Conservation (phyloP, 768 basidiomycete genomes). For the Dioszegia crocea region DNA sequence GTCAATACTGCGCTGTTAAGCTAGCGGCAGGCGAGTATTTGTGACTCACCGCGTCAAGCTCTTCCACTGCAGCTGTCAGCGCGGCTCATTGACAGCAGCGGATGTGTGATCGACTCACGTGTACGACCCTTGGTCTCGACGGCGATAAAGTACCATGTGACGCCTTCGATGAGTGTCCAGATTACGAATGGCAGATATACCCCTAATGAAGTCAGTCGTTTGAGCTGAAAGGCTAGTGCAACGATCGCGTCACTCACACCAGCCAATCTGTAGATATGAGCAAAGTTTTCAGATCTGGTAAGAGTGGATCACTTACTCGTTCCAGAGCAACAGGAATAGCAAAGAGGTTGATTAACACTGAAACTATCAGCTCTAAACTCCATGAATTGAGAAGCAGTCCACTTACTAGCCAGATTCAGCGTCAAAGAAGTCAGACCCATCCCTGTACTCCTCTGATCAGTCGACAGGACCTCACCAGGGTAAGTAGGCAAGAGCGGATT, state of each 20-base stretch:
- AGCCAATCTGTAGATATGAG: slow-evolving; percentile 16
- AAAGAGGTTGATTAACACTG: slow-evolving; percentile 20
- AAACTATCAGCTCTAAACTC: background rate
- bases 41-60: slow-evolving; percentile 18
- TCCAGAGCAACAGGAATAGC: slow-evolving; percentile 18
- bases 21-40: background rate
- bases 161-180: slow-evolving; percentile 44
- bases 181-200: slow-evolving; percentile 32
- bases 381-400: background rate
- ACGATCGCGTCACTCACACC: slow-evolving; percentile 10
- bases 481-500: slow-evolving; percentile 25
- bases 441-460: slow-evolving; percentile 30
- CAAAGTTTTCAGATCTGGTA: background rate
- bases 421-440: slow-evolving; percentile 27
- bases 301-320: background rate
- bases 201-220: slow-evolving; percentile 11
- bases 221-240: no score
- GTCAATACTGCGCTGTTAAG: no score
- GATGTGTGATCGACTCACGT: slow-evolving; percentile 23
- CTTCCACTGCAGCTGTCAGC: slow-evolving; percentile 21
- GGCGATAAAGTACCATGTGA: slow-evolving; percentile 45
- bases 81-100: background rate
- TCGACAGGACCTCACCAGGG: slow-evolving; percentile 26
- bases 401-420: slow-evolving; percentile 25
- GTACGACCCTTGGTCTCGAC: slow-evolving; percentile 49